These are phyloP conservation scores for Plantago major DNA, from an alignment of 257 asterid genomes.

Conservation along the genomic window DNA sequence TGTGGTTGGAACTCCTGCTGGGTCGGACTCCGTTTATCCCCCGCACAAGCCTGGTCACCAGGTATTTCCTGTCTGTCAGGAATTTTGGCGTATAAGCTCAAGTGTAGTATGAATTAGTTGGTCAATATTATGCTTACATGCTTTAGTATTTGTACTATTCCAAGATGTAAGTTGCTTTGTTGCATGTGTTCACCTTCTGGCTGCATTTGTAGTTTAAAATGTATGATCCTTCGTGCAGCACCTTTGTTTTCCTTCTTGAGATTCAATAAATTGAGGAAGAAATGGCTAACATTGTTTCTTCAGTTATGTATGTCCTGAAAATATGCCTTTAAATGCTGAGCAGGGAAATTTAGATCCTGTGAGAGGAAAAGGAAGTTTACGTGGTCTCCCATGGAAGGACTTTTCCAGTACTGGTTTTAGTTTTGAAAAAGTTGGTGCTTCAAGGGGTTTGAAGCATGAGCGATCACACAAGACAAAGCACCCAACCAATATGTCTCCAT, in stretches of 20 bases:
- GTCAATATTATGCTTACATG: neutral
- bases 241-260: neutral
- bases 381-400: constrained; percentile 76
- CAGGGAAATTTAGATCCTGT: constrained; percentile 35
- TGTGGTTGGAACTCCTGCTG: constrained; percentile 38
- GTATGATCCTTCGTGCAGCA: neutral
- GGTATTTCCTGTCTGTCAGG: constrained; percentile 29
- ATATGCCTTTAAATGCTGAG: constrained; percentile 1
- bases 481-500: constrained; percentile 27
- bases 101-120: constrained; percentile 1
- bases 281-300: neutral
- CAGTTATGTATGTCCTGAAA: neutral
- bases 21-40: constrained; percentile 30
- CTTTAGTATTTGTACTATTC: too few species aligned
- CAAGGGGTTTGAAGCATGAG: constrained; percentile 25
- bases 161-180: too few species aligned
- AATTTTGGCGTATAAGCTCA: constrained; percentile 7
- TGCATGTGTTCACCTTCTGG: neutral
- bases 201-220: neutral
- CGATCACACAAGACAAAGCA: constrained; percentile 41
- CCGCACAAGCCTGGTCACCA: constrained; percentile 25
- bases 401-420: constrained; percentile 55
- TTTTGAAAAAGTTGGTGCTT: constrained; percentile 31
- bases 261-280: neutral
- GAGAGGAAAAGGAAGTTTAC: constrained; percentile 38